Percentiles rank a stretch among this genome's conserved stretches.
phyloP scores from a whole-genome alignment of 805 yeast species.

The Candida endomychidarum region DNA sequence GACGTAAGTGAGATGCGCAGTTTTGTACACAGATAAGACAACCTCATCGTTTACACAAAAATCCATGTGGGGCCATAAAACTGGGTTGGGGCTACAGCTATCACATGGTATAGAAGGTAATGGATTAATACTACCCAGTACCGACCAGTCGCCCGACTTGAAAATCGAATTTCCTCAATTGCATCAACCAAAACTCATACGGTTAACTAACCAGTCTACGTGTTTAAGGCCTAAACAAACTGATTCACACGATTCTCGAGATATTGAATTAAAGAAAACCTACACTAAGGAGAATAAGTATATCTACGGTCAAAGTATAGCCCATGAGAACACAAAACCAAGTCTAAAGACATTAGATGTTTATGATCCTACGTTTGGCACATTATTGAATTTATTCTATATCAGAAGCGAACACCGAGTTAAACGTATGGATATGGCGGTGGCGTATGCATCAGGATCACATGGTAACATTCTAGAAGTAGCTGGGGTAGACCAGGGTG shows the following conservation, averaged over 20 bases:
- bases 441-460: conserved; percentile 32
- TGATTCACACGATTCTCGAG: background rate
- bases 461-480: conserved; percentile 20
- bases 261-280: background rate
- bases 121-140: conserved; percentile 16
- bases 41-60: too few species aligned
- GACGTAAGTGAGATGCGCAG: too few species aligned
- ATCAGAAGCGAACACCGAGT: background rate
- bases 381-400: conserved; percentile 21
- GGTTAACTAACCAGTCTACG: background rate
- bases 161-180: conserved; percentile 20
- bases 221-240: conserved; percentile 3
- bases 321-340: background rate
- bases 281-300: conserved; percentile 1
- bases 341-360: background rate
- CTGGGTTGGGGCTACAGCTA: conserved; percentile 37
- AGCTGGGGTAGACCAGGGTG: conserved; percentile 9
- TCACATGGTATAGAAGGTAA: conserved; percentile 46
- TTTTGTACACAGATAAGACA: too few species aligned
- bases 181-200: conserved; percentile 5
- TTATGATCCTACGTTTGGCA: conserved; percentile 38
- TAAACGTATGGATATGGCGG: conserved; percentile 10
- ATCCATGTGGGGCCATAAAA: conserved; percentile 41
- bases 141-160: conserved; percentile 9
- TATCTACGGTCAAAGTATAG: background rate